Percentiles rank a stretch among this genome's conserved stretches.
Evolutionary conservation across 495 filamentous ascomycete species (phyloP).

Genomic region (Tuber indicum): DNA sequence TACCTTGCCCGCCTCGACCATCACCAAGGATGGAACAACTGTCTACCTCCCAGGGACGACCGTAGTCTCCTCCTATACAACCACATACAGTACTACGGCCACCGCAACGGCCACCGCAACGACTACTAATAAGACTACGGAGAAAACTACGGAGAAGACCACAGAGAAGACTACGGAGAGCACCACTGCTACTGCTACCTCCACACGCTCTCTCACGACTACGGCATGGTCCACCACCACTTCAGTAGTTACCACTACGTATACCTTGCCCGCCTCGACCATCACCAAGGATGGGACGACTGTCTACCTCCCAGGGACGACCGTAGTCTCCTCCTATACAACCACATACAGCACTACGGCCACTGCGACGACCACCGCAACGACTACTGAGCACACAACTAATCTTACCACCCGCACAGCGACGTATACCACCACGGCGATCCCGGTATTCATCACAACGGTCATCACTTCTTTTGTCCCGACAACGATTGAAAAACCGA

Average conservation of each 20-base stretch:
- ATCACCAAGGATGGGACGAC: conserved; percentile 14
- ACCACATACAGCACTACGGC: conserved; percentile 15
- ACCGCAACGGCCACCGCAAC: conserved; percentile 9
- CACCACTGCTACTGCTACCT: conserved; percentile 24
- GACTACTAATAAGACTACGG: too few species aligned
- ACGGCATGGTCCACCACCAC: conserved; percentile 29
- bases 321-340: conserved; percentile 18
- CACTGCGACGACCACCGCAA: conserved; percentile 7
- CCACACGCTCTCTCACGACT: conserved; percentile 21
- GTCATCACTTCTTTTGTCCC: conserved; percentile 21
- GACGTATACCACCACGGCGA: conserved; percentile 13
- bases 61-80: conserved; percentile 18
- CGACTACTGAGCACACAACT: neutral
- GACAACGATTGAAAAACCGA: conserved; percentile 21
- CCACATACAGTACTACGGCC: conserved; percentile 14
- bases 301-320: conserved; percentile 25
- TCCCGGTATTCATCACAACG: neutral
- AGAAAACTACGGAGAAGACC: too few species aligned
- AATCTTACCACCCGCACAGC: conserved; percentile 12
- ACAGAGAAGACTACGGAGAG: conserved; percentile 2
- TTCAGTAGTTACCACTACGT: conserved; percentile 22
- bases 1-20: conserved; percentile 17
- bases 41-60: conserved; percentile 25
- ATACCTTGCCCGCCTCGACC: conserved; percentile 16
- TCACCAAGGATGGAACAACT: conserved; percentile 13